Base-by-base conservation (phyloP, 2,329 filamentous ascomycete genomes). In the Epicoccum sorghinum region DNA sequence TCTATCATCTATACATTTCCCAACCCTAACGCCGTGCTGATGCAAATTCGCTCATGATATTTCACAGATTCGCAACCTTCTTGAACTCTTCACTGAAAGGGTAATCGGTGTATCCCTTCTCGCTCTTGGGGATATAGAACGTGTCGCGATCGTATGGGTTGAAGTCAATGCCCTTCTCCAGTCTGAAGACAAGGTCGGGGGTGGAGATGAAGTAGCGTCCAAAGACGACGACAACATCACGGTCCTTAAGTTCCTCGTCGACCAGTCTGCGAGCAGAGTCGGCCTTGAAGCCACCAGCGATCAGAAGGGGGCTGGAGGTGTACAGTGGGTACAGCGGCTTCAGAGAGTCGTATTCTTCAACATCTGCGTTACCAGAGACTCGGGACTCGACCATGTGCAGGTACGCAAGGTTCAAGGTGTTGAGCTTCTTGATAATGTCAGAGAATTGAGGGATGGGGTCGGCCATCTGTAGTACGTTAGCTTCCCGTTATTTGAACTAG, bases 381-480 rank as follows among this genome's bases (percentile, higher is more conserved):
- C 84, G 79, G 0, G 83, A 79, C 64, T 89, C 85, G 7, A 89
- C 74, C 0, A 88, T 53, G 66, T 73, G 66, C 62, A 75, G 29
- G 67, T 77, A 57, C 4, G 85, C 81, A 12, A 90, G 73, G 1
- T 80, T 77, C 1, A 86, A 68, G 24, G 75, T 70, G 47, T 79
- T 81, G 9, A 86, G 73, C 37, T 81, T 78, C 29, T 73, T 62
- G 37, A 85, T 77, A 7, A 89, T 66, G 62, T 89, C 77, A 0
- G 75, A 75, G 65, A 89, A 90, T 57, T 90, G 86, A 0, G 86
- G 83, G 7, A 84, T 65, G 0, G 86, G 86, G 39, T 90, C 79
- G 0, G 70, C 60, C 84, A 89, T 88, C 29, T 33, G 32, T 33
- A 13, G 7, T 5, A n/a, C 32, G 13, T 33, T 33, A 33, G 32